phyloP scores from a whole-genome alignment of 441 rosid genomes.

The Hura crepitans region DNA sequence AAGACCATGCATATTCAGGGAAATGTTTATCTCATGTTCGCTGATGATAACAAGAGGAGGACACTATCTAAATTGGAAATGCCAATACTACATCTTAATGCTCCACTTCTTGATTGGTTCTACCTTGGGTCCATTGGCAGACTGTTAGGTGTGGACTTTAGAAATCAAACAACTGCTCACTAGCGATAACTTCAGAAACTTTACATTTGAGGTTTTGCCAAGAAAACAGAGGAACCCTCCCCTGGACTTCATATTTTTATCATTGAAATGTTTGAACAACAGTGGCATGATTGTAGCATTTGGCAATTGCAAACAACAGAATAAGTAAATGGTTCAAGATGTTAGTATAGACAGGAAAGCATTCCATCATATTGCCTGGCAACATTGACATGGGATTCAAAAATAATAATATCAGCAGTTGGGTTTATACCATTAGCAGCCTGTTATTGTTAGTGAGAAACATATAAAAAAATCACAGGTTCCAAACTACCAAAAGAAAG shows the following conservation, averaged over 20 bases:
- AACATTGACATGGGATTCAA: neutral
- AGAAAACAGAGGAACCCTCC: too few species aligned
- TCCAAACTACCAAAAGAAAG: neutral
- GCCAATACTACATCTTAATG: too few species aligned
- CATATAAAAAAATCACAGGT: too few species aligned
- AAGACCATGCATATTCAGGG: neutral
- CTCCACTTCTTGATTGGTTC: neutral
- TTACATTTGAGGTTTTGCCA: neutral
- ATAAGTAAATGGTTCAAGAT: neutral
- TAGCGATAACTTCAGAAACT: neutral
- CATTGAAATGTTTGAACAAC: neutral
- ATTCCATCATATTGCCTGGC: neutral
- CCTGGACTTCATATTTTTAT: too few species aligned
- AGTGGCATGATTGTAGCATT: neutral
- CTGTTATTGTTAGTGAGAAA: too few species aligned
- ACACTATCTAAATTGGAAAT: neutral
- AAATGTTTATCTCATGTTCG: conserved; percentile 10
- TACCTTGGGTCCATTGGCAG: neutral
- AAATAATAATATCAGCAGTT: neutral
- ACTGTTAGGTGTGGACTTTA: neutral
- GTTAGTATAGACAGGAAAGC: neutral
- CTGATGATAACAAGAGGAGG: neutral
- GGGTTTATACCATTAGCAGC: neutral
- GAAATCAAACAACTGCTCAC: neutral
- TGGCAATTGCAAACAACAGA: neutral